Evolutionary conservation across 176 grass and related monocot genomes (phyloP).

Genomic region (Melocanna baccifera): DNA sequence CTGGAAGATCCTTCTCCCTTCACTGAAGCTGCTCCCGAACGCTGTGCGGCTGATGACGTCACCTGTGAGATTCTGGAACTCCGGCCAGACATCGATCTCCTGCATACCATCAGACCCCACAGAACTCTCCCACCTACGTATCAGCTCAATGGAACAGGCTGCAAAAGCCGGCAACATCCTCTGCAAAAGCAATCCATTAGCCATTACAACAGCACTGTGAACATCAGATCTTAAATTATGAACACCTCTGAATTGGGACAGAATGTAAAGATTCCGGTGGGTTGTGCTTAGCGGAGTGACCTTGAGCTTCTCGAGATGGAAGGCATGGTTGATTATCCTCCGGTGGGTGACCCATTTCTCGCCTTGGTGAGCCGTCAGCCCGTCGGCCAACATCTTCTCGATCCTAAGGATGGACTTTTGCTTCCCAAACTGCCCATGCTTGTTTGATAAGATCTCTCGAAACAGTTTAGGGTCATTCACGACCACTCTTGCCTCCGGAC

Average conservation of each 20-base stretch:
- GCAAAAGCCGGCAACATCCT: slow-evolving; percentile 52
- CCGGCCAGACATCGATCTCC: slow-evolving; percentile 64
- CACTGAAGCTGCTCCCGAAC: slow-evolving; percentile 55
- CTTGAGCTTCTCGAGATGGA: slow-evolving; percentile 74
- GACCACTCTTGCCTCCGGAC: slow-evolving; percentile 30
- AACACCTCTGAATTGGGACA: background rate
- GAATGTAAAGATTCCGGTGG: background rate
- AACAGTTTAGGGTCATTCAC: slow-evolving; percentile 34
- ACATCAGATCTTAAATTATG: background rate
- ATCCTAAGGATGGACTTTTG: background rate
- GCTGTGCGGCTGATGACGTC: slow-evolving; percentile 57
- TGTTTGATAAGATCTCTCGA: slow-evolving; percentile 51
- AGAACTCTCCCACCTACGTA: slow-evolving; percentile 32
- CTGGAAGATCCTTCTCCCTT: slow-evolving; percentile 58
- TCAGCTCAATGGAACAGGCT: slow-evolving; percentile 32
- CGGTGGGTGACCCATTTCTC: slow-evolving; percentile 63
- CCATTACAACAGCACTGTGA: background rate
- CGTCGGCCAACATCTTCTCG: background rate
- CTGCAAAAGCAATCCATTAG: background rate
- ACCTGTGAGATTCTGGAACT: slow-evolving; percentile 49
- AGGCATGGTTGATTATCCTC: slow-evolving; percentile 64
- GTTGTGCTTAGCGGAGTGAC: background rate
- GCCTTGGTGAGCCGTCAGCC: slow-evolving; percentile 32
- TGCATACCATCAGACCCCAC: background rate
- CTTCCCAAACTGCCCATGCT: slow-evolving; percentile 36